Evolutionary conservation across 805 yeast species (phyloP).

Genomic region (Candida gorgasii): DNA sequence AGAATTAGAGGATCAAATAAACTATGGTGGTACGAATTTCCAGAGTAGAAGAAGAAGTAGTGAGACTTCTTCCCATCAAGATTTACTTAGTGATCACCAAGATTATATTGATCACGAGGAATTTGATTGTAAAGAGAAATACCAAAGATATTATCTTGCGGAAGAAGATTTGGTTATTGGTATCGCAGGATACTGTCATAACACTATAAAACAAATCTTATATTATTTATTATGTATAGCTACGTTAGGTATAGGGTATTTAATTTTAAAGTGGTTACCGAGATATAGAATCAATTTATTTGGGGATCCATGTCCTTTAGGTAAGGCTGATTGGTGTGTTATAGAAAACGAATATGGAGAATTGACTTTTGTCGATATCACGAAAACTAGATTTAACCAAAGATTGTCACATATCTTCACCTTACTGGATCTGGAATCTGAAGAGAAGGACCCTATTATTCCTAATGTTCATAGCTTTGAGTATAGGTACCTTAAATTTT

Average conservation of each 20-base stretch:
- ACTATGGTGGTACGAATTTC: slow-evolving; percentile 13
- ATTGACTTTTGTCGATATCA: slow-evolving; percentile 58
- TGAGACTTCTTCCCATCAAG: slow-evolving; percentile 12
- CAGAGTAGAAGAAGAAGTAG: slow-evolving; percentile 17
- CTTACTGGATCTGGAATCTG: slow-evolving; percentile 23
- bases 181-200: slow-evolving; percentile 81
- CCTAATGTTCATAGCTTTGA: slow-evolving; percentile 71
- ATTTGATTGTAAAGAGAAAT: slow-evolving; percentile 26
- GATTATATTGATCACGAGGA: slow-evolving; percentile 14
- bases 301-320: slow-evolving; percentile 70
- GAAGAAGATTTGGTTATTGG: slow-evolving; percentile 95
- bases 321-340: slow-evolving; percentile 87
- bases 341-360: slow-evolving; percentile 94
- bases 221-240: slow-evolving; percentile 56
- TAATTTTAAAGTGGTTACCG: slow-evolving; percentile 86
- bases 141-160: slow-evolving; percentile 87
- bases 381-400: slow-evolving; percentile 64
- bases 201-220: slow-evolving; percentile 42
- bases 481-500: slow-evolving; percentile 80
- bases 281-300: slow-evolving; percentile 63
- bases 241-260: slow-evolving; percentile 72
- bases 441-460: slow-evolving; percentile 56
- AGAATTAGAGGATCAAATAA: slow-evolving; percentile 10
- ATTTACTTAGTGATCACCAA: slow-evolving; percentile 17
- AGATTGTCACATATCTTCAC: slow-evolving; percentile 67